These are phyloP conservation scores for Prunus mira DNA, from an alignment of 306 rosid species.

Conservation along the genomic window DNA sequence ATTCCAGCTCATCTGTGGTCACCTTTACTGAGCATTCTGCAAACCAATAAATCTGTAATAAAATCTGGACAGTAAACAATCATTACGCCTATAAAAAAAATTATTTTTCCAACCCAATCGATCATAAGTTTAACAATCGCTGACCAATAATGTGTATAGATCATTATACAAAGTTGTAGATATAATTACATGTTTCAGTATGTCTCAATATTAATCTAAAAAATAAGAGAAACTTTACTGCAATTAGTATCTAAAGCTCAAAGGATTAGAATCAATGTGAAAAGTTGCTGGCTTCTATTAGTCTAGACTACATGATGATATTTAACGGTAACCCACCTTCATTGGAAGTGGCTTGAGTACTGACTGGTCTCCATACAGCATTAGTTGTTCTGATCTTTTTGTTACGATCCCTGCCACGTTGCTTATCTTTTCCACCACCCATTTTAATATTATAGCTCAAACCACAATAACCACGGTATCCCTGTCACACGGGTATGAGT, in stretches of 20 bases:
- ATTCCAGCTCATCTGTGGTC: conserved; percentile 32
- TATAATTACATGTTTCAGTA: background rate
- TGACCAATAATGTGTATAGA: background rate
- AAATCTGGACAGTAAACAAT: background rate
- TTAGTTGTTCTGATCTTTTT: conserved; percentile 34
- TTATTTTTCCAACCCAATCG: background rate
- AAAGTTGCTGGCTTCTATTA: background rate
- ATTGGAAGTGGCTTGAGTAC: conserved; percentile 41
- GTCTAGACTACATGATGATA: background rate
- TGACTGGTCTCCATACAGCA: conserved; percentile 63
- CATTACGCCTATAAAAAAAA: background rate
- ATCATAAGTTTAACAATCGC: no score
- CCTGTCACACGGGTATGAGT: conserved; percentile 27
- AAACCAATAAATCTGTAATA: conserved; percentile 1
- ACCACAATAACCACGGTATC: conserved; percentile 26
- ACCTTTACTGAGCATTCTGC: conserved; percentile 32
- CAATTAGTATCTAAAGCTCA: background rate
- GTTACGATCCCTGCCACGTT: conserved; percentile 24
- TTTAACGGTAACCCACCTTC: conserved; percentile 46
- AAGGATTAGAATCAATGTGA: background rate
- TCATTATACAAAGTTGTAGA: background rate
- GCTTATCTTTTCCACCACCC: conserved; percentile 45
- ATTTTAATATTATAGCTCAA: conserved; percentile 47
- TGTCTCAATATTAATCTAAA: background rate
- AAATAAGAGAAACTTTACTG: background rate